Conservation (phyloP, 2,329 filamentous ascomycete species). For the Myriosclerotinia duriaeana region DNA sequence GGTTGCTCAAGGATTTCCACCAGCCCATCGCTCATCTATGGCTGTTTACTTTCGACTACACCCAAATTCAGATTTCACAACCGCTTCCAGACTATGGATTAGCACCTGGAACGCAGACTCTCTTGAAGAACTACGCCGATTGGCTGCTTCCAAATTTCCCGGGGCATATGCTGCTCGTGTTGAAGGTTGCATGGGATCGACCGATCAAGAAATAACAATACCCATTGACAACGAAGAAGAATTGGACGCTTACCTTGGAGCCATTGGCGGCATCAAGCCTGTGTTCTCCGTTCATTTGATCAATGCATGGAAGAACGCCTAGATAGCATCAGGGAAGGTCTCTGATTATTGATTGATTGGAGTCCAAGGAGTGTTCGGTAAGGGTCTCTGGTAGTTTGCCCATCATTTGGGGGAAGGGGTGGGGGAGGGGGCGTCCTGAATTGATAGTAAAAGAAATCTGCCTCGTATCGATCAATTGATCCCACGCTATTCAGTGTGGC, state of each 20-base stretch:
- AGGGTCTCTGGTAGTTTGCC: not conserved
- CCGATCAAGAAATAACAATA: conserved; percentile 57
- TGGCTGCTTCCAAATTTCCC: conserved; percentile 60
- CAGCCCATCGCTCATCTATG: conserved; percentile 43
- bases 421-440: not conserved
- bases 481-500: not conserved
- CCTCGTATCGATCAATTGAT: not conserved
- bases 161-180: conserved; percentile 59
- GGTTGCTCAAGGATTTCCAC: conserved; percentile 45
- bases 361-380: not conserved
- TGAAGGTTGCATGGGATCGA: conserved; percentile 63
- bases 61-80: conserved; percentile 57
- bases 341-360: not conserved
- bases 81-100: conserved; percentile 60
- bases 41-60: conserved; percentile 70
- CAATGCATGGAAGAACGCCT: conserved; percentile 38
- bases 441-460: not conserved
- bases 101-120: conserved; percentile 57
- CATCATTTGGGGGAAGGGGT: not conserved
- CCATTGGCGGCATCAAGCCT: conserved; percentile 44
- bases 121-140: conserved; percentile 61
- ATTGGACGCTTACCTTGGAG: conserved; percentile 67
- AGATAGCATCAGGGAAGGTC: not conserved
- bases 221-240: conserved; percentile 70
- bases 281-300: conserved; percentile 40